Base-by-base conservation (phyloP, 148 eudicot genomes). In the Rhododendron ferrugineum region DNA sequence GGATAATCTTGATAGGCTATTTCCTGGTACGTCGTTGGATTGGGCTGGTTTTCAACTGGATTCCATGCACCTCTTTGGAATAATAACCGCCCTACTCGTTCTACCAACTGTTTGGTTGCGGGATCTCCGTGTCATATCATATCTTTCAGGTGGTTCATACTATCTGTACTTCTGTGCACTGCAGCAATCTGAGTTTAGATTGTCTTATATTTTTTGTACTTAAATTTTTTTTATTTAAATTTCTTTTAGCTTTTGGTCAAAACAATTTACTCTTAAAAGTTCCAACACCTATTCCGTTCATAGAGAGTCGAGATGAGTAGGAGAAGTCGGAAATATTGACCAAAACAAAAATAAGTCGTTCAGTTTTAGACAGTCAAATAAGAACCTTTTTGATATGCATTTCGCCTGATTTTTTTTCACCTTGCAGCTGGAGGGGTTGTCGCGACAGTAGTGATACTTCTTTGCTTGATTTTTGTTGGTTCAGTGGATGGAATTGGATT, bases 381-480 rank as follows among this genome's bases (percentile, higher is more conserved):
- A 44, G 5, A 77, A 22, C 8, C 3, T 42, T 77, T 32, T 11
- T 77, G 15, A 46, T 26, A 23, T 78, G 56, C 54, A 23, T n/a
- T 77, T 44, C 13, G 3, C 16, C 56, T 44, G 23, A 78, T 22
- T 22, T 46, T 42, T 46, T 44, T 11, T 47, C 36, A n/a, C 49
- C 56, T 70, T 92, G 90, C 95, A 96, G 99, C 99, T 89, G 91
- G 94, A 58, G 99, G 99, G 15, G 96, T 96, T 49, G 34, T 96
- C 50, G 90, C 95, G 22, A 95, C 96, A 28, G 46, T 91, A 26
- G 78, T 93, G 85, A 89, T 96, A 77, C 91, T 93, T 75, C 40
- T 96, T 80, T 94, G 96, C 79, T 87, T 96, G 85, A 0, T 91
- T 80, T 87, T 89, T 74, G 90, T 92, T 26, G 97, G 96, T 30